Conservation (phyloP, 331 rosid genomes). For the Malus hybrid region DNA sequence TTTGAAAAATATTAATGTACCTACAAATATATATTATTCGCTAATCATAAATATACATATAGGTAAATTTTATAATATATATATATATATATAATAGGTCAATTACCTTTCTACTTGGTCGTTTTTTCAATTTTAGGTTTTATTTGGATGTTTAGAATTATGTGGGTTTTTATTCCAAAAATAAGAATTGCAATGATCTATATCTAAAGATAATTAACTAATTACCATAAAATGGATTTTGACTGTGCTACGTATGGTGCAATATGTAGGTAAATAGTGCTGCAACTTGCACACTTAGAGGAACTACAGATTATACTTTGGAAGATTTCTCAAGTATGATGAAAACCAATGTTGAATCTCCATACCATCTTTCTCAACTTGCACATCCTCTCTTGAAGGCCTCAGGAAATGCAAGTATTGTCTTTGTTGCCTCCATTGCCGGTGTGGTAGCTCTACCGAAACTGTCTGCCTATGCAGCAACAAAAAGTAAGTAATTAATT, state of each 20-base stretch:
- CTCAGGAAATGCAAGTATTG: slow-evolving; percentile 54
- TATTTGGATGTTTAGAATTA: no score
- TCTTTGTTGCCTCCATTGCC: slow-evolving; percentile 57
- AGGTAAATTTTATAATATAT: no score
- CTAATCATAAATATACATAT: no score
- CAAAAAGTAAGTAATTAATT: slow-evolving; percentile 19
- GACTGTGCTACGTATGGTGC: not conserved
- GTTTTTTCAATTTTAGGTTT: no score
- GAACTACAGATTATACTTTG: slow-evolving; percentile 23
- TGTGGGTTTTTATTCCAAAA: no score
- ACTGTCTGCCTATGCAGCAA: slow-evolving; percentile 20
- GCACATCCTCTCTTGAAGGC: slow-evolving; percentile 58
- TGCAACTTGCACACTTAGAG: slow-evolving; percentile 25
- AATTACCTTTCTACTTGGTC: no score
- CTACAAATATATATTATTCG: no score
- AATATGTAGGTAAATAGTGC: slow-evolving; percentile 50
- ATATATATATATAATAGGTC: no score
- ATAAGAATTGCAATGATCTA: no score
- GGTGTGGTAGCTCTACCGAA: slow-evolving; percentile 22
- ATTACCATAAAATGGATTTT: not conserved
- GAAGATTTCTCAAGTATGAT: slow-evolving; percentile 42
- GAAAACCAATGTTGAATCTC: slow-evolving; percentile 38
- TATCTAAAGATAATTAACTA: no score
- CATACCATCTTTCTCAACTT: slow-evolving; percentile 45
- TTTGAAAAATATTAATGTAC: no score